Base-by-base conservation (phyloP, 2,329 filamentous ascomycete species). In the Chrysoporthe austroafricana region DNA sequence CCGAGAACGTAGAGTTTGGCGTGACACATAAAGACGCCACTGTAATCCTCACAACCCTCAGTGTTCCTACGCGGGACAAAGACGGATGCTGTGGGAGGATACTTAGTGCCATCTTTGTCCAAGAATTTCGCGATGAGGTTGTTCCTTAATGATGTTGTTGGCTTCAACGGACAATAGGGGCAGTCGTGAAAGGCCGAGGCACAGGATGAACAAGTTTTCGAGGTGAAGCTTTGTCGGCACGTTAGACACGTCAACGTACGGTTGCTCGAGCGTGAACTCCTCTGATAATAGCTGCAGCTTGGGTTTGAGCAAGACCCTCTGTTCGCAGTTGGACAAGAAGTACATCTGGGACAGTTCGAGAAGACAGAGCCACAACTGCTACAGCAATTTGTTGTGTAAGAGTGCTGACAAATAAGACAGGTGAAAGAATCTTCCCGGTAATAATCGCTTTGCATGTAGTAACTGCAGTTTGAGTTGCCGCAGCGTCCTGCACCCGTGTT, bases 1-100 rank as follows among this genome's bases (percentile, higher is more conserved):
- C 59, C 69, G 0, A 70, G 13, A 0, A 71, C 62, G 39, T 71
- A 73, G 9, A 71, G 66, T 4, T 57, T 64, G 7, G 71, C 71
- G 7, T 72, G 71, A 43, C 66, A 69, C 11, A 69, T 56, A 14
- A 71, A 70, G 42, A 71, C 65, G 1, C 34, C 46, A 3, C 46
- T 68, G 39, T 68, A 71, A 36, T 70, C 66, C 62, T 72, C 70
- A n/a, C 62, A 63, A 2, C 48, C 18, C 11, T 70, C 48, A 0
- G 5, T 56, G 6, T 72, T 72, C 44, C 32, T 39, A 0, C 66
- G 46, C 3, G 71, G 52, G 7, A 39, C 7, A 13, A 63, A 67
- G 2, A 13, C 4, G 0, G 21, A 16, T 1, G 8, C 43, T 8
- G 64, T 60, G 1, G 56, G 26, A 4, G 56, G 54, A 18, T 57